Percentiles rank a stretch among this genome's conserved stretches.
Conservation (phyloP, 805 yeast genomes). For the Ogataea ganodermae region DNA sequence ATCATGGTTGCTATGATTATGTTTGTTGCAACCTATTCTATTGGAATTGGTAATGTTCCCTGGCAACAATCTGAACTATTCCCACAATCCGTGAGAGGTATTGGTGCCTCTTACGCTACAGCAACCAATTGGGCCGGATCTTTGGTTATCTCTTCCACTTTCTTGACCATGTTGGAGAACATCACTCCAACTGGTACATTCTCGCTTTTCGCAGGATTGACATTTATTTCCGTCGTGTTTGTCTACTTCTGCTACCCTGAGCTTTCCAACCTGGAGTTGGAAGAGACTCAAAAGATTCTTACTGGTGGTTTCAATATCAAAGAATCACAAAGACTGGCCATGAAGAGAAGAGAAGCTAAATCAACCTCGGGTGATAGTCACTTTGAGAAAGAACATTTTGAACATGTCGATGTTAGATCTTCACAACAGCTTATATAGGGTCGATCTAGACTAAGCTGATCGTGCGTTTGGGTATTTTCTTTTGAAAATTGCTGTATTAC, state of each 20-base stretch:
- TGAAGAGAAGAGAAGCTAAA: slow-evolving; percentile 36
- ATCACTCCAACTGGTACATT: slow-evolving; percentile 96
- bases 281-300: slow-evolving; percentile 83
- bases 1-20: slow-evolving; percentile 83
- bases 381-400: slow-evolving; percentile 5
- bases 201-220: slow-evolving; percentile 82
- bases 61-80: slow-evolving; percentile 98
- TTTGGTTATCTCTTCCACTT: slow-evolving; percentile 84
- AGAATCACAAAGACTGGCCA: slow-evolving; percentile 57
- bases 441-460: not conserved
- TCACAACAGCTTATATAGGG: not conserved
- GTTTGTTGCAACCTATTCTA: slow-evolving; percentile 87
- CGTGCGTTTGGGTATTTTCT: not conserved
- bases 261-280: slow-evolving; percentile 84
- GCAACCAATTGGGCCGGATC: slow-evolving; percentile 97
- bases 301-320: slow-evolving; percentile 85
- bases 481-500: not conserved
- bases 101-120: slow-evolving; percentile 88
- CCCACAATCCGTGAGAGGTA: slow-evolving; percentile 90
- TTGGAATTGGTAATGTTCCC: slow-evolving; percentile 96
- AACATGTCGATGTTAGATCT: slow-evolving; percentile 13
- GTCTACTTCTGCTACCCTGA: slow-evolving; percentile 90
- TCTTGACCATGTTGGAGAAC: slow-evolving; percentile 88
- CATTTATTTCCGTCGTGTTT: slow-evolving; percentile 69
- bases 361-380: not conserved